Evolutionary conservation across 2,329 filamentous ascomycete species (phyloP), one percentile per base, ranked within the genome.

Genomic region (Mollisiaceae sp.): DNA sequence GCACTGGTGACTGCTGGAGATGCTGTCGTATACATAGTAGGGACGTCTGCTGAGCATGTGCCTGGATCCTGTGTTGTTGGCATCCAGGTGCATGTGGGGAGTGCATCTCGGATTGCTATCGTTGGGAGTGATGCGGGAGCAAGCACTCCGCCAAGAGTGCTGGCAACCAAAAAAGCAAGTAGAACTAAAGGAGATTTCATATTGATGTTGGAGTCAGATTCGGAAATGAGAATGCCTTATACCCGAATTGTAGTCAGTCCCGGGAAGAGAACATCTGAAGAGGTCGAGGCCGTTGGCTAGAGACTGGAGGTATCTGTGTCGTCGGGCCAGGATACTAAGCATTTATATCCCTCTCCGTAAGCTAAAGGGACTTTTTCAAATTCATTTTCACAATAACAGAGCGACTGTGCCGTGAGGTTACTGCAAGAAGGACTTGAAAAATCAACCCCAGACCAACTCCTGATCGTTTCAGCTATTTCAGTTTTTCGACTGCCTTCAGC

Each of bases 381-480:
- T 20, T 27, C 18, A 43, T 24, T 59, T 59, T 59, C 8, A 59
- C 56, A 41, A 59, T 59, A 18, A 45, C 22, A 43, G 56, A 43
- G 56, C 38, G n/a, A n/a, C 20, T 4, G 56, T 59, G 56, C 56
- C 38, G 36, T 59, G 20, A 45, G 38, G 27, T 5, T 59, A 24
- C 36, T 24, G 20, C 12, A 24, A 41, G 18, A 22, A 38, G 38
- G 36, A 59, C 56, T n/a, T 24, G 20, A 43, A 59, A 20, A 59
- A 38, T 59, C 56, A 47, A 18, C 14, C 47, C 8, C 24, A 38
- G 27, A 22, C 59, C 24, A 60, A 60, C 43, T 39, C 27, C 59
- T 60, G 35, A 60, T 52, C 1, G 45, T 52, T 52, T 60, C 59
- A 60, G 43, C 41, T 52, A 60, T 52, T 39, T 60, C 45, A 6